Evolutionary conservation across 805 yeast genomes (phyloP), one percentile per base, ranked within the genome.

Genomic region (Candida michaelii): DNA sequence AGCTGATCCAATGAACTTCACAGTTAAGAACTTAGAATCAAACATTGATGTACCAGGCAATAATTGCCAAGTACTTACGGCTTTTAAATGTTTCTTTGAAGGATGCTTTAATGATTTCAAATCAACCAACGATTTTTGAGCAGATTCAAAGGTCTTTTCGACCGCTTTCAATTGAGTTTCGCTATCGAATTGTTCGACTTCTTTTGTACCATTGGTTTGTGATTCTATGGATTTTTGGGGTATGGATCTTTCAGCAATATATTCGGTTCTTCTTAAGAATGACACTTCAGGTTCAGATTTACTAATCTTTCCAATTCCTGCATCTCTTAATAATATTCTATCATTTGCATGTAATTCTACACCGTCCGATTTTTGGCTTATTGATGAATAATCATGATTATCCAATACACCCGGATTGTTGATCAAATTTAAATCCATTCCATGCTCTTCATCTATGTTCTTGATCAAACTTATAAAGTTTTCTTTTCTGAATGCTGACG

Each of bases 231-330:
- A 3, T 21, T 29, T 34, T 17, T 36, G 30, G 2, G 42, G 42
- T 12, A 64, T 43, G 41, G 74, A 74, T 39, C 79, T 82, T 27
- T 85, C 80, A 9, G 95, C 78, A 45, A 89, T 85, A 60, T 91
- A 91, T 59, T 93, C 98, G 0, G 99, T 91, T 68, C 98, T 82
- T 69, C 97, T 82, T 59, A 91, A 74, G 65, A 91, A 90, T n/a
- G 87, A 76, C 11, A 86, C 85, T 34, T 82, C 74, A 46, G 74
- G 74, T 54, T 56, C 77, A 44, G 59, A 61, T 45, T 71, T 68
- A 44, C 66, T 56, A 42, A 68, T 62, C 44, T 62, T 64, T 15
- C 74, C 70, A 17, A 76, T 72, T 3, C 77, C 79, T 17, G 97
- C 96, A 59, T 89, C 97, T 57, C 89, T 78, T 42, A 93, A 72